Evolutionary conservation across 345 rosid genomes (phyloP), one percentile per base, ranked within the genome.

Genomic region (Euphorbia peplus): DNA sequence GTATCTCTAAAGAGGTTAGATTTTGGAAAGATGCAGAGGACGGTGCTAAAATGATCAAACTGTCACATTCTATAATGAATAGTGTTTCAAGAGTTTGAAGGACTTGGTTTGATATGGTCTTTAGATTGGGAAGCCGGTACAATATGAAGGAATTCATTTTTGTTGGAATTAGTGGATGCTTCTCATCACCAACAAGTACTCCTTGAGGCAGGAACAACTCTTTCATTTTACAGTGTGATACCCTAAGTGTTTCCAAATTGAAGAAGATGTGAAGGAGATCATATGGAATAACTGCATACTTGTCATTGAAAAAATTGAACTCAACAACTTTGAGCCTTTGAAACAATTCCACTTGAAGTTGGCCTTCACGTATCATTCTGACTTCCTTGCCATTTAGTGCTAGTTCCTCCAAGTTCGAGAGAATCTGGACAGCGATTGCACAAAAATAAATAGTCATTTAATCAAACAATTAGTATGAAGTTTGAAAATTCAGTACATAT

Each of bases 391-490:
- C 54, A 9, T 2, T 22, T 21, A 75, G 14, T 12, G 29, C 1
- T 22, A 77, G 0, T 2, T 61, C 41, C 26, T 77, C 75, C 61
- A 81, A 57, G 59, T 28, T 63, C 35, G 30, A 41, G 28, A 75
- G 15, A 7, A 47, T 69, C 81, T 81, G 71, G 1, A 46, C n/a
- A 44, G 9, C 3, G 39, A 39, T 44, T 10, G n/a, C 15, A 21
- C 24, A 2, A 62, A 25, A 50, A 37, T n/a, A 0, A 19, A 32
- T 42, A 62, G 11, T 8, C 5, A 15, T 16, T 29, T 15, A 0
- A 29, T 50, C 9, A n/a, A 19, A 19, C 12, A 44, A 44, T 44
- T 11, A 9, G 14, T 3, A 44, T 44, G 10, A 9, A 32, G 6
- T 44, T 8, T 2, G 48, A 44, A 8, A n/a, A n/a, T n/a, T n/a